Evolutionary conservation across 495 filamentous ascomycete genomes (phyloP), one percentile per base, ranked within the genome.

Genomic region (Penicillium psychrofluorescens): DNA sequence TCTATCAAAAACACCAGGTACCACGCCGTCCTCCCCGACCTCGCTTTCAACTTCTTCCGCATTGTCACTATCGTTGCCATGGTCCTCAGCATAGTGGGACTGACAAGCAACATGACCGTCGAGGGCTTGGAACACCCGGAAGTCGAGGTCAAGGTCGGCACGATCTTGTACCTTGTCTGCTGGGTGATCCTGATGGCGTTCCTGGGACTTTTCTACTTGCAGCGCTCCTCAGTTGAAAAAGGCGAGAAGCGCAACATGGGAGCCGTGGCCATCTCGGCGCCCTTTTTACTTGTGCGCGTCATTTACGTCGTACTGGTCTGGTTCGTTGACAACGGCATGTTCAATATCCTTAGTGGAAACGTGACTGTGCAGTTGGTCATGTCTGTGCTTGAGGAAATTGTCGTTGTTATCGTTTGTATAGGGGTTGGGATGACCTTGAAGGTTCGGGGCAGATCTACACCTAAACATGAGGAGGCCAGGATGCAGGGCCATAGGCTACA

Each of bases 271-370:
- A 29, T 67, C 12, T 56, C 60, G 2, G 45, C 59, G 2, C 65
- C 65, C 2, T 59, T 74, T 41, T 50, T 74, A 22, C 45, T 70
- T n/a, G 54, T 72, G 14, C 61, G 70, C 10, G 36, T 72, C 1
- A 40, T 71, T 31, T 74, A 74, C 46, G 51, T 55, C 7, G 16
- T 51, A 5, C 36, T 70, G 12, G 43, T 48, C 28, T 63, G 54
- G 46, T 72, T 68, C 57, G 37, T 55, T 13, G 35, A 58, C 33
- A 49, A 54, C 41, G 44, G 44, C 4, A 43, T 43, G 6, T 74
- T 72, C 57, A 64, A 57, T 39, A 37, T 64, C 11, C 31, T 70
- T 6, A 44, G 38, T 29, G 67, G 67, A 2, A 66, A 56, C 32
- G 40, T 50, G 8, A 72, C 66, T 0, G 46, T 66, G 8, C 36